Base-by-base conservation (phyloP, 768 basidiomycete species). In the Sutorius australiensis region DNA sequence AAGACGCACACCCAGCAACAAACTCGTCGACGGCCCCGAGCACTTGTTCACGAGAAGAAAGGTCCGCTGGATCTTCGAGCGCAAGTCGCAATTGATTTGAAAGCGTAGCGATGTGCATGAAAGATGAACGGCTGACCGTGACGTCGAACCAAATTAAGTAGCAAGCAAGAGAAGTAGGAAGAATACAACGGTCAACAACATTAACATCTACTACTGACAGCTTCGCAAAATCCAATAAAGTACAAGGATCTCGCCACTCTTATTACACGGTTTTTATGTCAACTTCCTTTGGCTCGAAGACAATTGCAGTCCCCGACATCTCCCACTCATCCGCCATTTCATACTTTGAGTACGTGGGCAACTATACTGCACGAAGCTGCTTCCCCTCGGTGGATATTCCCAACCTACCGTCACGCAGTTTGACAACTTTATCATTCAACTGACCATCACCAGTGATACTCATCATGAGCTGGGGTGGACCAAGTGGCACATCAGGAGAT, bases 61-160 rank as follows among this genome's bases (percentile, higher is more conserved):
- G 77, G 50, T 86, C 82, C 11, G 78, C 67, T 16, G 77, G 69
- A 47, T 73, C 74, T 60, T 82, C 80, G 54, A 89, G 76, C 7
- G 80, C 73, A 46, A 77, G 72, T 56, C 84, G 82, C 43, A 89
- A 71, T 55, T 83, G 80, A 60, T 76, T 77, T 46, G 69, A 68
- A 51, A 78, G 64, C 30, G 75, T 64, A 37, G 61, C 74, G 70
- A 70, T 63, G 57, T 64, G 68, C 67, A 73, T 76, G 56, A 53
- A 50, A 46, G 24, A 24, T 24, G 24, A 24, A 52, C 40, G 31
- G 13, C 47, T 51, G 31, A 19, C 24, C 4, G 24, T 24, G 2
- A 4, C 19, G 30, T 31, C 30, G 19, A 48, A 56, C 51, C 31
- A 51, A 60, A 40, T 53, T 48, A 60, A 40, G 51, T 48, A 40